phyloP scores from a whole-genome alignment of 2,329 filamentous ascomycete genomes.

The Colletotrichum sp. region DNA sequence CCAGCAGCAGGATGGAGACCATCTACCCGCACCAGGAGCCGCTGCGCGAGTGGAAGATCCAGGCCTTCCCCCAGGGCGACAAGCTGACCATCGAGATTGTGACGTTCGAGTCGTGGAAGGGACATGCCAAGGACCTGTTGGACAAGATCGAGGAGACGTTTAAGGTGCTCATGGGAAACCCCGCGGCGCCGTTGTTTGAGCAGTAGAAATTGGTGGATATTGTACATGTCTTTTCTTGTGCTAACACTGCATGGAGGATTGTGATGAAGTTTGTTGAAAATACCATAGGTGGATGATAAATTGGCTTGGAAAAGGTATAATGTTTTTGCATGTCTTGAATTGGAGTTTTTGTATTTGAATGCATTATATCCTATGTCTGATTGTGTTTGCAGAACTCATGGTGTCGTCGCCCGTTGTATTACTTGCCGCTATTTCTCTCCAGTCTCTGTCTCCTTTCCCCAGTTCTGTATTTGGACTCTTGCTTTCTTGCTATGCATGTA shows the following conservation, averaged over 20 bases:
- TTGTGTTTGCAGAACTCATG: not conserved
- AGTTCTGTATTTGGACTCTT: not conserved
- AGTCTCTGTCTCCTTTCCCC: not conserved
- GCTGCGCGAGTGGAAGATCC: constrained; percentile 63
- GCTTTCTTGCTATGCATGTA: not conserved
- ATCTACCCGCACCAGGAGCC: constrained; percentile 63
- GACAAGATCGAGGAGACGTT: constrained; percentile 51
- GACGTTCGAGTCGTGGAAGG: constrained; percentile 61
- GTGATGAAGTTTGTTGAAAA: not conserved
- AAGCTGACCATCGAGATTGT: constrained; percentile 62
- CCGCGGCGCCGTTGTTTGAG: constrained; percentile 34
- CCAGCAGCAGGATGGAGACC: constrained; percentile 55
- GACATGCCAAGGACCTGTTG: constrained; percentile 55
- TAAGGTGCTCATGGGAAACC: constrained; percentile 40
- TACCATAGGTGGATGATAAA: not conserved
- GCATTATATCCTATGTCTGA: not conserved
- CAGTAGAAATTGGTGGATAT: not conserved
- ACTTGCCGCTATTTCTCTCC: fast-evolving
- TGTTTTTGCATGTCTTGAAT: not conserved
- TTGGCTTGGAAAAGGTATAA: not conserved
- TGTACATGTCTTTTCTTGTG: not conserved
- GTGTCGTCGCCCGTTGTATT: fast-evolving
- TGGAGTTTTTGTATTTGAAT: not conserved
- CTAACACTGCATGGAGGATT: not conserved
- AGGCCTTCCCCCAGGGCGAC: constrained; percentile 61